Conservation (phyloP, 139 green algal genomes). For the Coelastrella sp. region DNA sequence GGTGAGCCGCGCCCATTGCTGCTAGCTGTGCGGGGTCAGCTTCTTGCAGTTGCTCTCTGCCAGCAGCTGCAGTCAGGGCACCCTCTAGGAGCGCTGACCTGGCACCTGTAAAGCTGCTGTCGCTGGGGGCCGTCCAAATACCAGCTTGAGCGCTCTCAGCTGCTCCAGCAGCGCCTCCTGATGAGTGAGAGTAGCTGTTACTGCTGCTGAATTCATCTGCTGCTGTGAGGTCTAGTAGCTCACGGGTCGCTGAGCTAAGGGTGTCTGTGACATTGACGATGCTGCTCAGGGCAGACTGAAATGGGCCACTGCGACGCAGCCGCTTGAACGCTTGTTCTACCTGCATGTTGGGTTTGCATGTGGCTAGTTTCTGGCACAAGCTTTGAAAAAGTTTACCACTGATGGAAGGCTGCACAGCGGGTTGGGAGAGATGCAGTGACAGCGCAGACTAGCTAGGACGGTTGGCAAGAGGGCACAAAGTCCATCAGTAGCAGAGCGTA, state of each 20-base stretch:
- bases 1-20: not conserved
- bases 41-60: not conserved
- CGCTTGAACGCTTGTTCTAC: not conserved
- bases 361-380: no score
- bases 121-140: not conserved
- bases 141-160: not conserved
- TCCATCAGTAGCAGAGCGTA: no score
- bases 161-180: not conserved
- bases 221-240: constrained; percentile 16
- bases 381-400: no score
- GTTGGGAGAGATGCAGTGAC: no score
- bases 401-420: no score
- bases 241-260: not conserved
- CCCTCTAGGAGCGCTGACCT: not conserved
- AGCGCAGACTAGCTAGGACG: no score
- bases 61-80: not conserved
- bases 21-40: not conserved
- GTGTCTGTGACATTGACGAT: not conserved
- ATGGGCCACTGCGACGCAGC: not conserved
- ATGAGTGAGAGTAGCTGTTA: not conserved
- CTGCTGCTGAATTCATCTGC: not conserved
- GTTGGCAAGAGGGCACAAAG: no score
- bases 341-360: not conserved
- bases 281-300: not conserved
- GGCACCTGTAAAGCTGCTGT: not conserved